Evolutionary conservation across 164 flowering plant genomes (phyloP).

Genomic region (Pachysandra terminalis): DNA sequence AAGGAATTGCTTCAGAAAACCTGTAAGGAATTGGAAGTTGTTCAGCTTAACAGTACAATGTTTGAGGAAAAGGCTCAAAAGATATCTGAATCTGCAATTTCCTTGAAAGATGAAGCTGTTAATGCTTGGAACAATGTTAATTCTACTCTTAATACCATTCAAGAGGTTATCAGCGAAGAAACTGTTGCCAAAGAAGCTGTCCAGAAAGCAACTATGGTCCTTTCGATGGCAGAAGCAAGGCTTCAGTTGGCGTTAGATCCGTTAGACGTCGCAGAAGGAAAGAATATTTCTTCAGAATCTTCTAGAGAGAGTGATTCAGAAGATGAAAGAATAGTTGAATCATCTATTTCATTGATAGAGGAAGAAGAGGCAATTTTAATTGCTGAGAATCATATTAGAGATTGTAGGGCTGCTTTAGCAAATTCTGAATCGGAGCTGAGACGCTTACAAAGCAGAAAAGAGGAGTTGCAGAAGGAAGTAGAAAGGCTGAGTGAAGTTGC

Average conservation of each 20-base stretch:
- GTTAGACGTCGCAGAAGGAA: slow-evolving; percentile 29
- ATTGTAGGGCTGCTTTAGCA: slow-evolving; percentile 41
- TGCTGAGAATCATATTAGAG: slow-evolving; percentile 59
- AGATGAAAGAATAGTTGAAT: slow-evolving; percentile 21
- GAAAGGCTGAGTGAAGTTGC: slow-evolving; percentile 69
- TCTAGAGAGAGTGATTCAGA: slow-evolving; percentile 28
- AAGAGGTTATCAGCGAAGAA: slow-evolving; percentile 62
- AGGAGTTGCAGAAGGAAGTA: slow-evolving; percentile 74
- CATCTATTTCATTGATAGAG: slow-evolving; percentile 13
- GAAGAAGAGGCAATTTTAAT: slow-evolving; percentile 42
- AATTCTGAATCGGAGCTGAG: slow-evolving; percentile 60
- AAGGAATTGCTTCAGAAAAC: slow-evolving; percentile 70
- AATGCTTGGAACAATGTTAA: slow-evolving; percentile 71
- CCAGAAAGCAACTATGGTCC: slow-evolving; percentile 77
- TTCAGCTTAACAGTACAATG: slow-evolving; percentile 70
- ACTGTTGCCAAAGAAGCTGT: slow-evolving; percentile 68
- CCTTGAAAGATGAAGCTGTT: slow-evolving; percentile 73
- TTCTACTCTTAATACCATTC: slow-evolving; percentile 37
- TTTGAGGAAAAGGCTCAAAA: slow-evolving; percentile 92
- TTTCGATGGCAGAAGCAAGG: slow-evolving; percentile 91
- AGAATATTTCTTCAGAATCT: slow-evolving; percentile 20
- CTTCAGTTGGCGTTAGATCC: slow-evolving; percentile 61
- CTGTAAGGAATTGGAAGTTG: slow-evolving; percentile 73
- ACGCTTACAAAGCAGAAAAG: slow-evolving; percentile 59
- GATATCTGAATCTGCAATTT: slow-evolving; percentile 88